Evolutionary conservation across 805 yeast genomes (phyloP).

Genomic region (Myxozyma geophila): DNA sequence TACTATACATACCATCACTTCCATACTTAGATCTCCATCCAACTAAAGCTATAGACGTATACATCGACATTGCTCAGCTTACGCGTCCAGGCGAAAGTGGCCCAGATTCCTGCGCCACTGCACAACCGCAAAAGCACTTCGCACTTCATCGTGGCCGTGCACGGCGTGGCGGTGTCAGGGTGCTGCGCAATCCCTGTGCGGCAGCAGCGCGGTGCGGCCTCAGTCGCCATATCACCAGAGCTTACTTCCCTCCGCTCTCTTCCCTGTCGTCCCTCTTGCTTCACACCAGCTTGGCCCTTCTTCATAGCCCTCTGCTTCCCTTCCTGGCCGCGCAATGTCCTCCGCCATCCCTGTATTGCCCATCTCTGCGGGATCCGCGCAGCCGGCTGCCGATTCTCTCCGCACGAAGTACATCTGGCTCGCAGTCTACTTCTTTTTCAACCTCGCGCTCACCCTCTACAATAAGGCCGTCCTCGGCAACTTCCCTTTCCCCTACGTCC

Average conservation of each 20-base stretch:
- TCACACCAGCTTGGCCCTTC: not conserved
- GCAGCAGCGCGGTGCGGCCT: not conserved
- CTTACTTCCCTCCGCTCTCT: not conserved
- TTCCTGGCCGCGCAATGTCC: slow-evolving; percentile 4
- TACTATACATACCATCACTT: no score
- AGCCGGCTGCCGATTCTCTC: slow-evolving; percentile 30
- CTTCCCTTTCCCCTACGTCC: slow-evolving; percentile 42
- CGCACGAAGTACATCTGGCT: slow-evolving; percentile 39
- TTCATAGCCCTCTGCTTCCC: not conserved
- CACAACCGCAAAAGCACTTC: not conserved
- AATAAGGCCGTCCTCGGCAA: slow-evolving; percentile 42
- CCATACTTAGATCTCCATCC: no score
- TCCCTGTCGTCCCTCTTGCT: not conserved
- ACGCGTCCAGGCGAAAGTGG: no score
- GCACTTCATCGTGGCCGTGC: not conserved
- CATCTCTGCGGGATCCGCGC: slow-evolving; percentile 13
- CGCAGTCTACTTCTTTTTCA: slow-evolving; percentile 41
- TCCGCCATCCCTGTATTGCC: slow-evolving; percentile 22
- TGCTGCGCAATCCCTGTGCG: not conserved
- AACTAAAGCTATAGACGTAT: no score
- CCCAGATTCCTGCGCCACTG: not conserved
- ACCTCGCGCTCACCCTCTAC: slow-evolving; percentile 41
- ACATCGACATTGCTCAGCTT: no score
- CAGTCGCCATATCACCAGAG: not conserved
- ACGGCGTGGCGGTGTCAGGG: not conserved